phyloP scores from a whole-genome alignment of 306 rosid species.

The Ochetophila trinervis region DNA sequence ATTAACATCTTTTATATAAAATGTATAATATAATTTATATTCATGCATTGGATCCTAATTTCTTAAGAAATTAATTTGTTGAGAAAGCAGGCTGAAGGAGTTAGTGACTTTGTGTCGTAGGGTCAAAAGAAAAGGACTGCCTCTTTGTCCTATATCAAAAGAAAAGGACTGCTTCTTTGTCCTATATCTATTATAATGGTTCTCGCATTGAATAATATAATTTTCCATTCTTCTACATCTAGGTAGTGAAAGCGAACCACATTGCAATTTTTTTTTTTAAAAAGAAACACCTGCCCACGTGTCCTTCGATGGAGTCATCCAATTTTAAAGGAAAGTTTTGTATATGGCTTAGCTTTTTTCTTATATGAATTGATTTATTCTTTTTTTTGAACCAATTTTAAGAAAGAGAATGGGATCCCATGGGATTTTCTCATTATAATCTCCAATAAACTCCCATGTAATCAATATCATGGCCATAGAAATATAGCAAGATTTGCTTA shows the following conservation, averaged over 20 bases:
- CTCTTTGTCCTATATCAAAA: conserved; percentile 24
- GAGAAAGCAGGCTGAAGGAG: background rate
- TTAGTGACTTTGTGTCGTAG: conserved; percentile 2
- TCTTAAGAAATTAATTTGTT: no score
- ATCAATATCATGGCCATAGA: no score
- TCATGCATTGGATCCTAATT: conserved; percentile 6
- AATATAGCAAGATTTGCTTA: no score
- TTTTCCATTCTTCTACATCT: background rate
- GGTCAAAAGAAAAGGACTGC: conserved; percentile 30
- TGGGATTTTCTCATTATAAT: no score
- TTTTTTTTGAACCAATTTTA: background rate
- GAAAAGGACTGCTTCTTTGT: conserved; percentile 16
- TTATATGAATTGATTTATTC: background rate
- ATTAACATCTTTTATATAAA: background rate
- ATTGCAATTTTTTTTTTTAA: background rate
- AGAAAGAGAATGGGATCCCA: no score
- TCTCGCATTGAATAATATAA: no score
- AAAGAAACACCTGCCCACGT: conserved; percentile 32
- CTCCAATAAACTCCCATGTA: no score
- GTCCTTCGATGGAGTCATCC: conserved; percentile 17
- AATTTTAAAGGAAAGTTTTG: conserved; percentile 27
- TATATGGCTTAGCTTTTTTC: background rate
- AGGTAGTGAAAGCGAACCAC: conserved; percentile 21
- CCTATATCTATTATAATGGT: conserved; percentile 1
- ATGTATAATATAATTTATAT: no score